Percentiles rank a stretch among this genome's conserved stretches.
Evolutionary conservation across 1,139 yeast genomes (phyloP).

Genomic region (Pichia sp.): DNA sequence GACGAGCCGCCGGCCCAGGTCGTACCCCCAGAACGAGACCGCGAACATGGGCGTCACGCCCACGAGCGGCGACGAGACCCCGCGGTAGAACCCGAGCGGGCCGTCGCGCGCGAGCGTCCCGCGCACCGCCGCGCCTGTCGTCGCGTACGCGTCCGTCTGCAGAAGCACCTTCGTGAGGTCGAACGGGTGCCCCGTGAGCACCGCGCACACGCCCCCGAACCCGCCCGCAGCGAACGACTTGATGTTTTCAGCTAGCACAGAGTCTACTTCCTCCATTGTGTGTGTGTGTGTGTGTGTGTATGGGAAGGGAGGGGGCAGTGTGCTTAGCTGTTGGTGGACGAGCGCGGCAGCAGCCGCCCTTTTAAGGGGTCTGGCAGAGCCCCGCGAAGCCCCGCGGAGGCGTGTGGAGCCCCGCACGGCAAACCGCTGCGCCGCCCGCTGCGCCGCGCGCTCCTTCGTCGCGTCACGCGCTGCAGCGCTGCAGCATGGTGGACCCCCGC

Average conservation of each 20-base stretch:
- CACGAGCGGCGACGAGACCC: constrained; percentile 75
- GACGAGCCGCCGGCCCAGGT: constrained; percentile 77
- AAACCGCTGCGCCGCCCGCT: constrained; percentile 4
- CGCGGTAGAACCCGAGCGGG: constrained; percentile 75
- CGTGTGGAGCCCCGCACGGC: too few species aligned
- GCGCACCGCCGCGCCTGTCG: constrained; percentile 60
- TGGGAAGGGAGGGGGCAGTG: too few species aligned
- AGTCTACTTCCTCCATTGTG: constrained; percentile 28
- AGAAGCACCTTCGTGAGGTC: constrained; percentile 88
- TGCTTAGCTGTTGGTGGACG: too few species aligned
- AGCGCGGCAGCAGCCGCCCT: too few species aligned
- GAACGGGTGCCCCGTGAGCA: constrained; percentile 91
- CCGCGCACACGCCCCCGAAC: constrained; percentile 77
- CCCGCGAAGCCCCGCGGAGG: too few species aligned
- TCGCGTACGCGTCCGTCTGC: constrained; percentile 63
- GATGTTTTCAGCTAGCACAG: constrained; percentile 31
- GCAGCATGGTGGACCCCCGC: neutral
- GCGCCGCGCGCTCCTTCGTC: neutral
- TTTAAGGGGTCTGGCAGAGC: too few species aligned
- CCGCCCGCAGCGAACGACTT: constrained; percentile 93
- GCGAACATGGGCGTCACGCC: constrained; percentile 99
- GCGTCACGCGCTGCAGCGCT: neutral
- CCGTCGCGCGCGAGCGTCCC: constrained; percentile 69
- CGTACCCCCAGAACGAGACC: constrained; percentile 97
- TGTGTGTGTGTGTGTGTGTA: neutral